Evolutionary conservation across 768 basidiomycete species (phyloP).

Genomic region (Russula lepida): DNA sequence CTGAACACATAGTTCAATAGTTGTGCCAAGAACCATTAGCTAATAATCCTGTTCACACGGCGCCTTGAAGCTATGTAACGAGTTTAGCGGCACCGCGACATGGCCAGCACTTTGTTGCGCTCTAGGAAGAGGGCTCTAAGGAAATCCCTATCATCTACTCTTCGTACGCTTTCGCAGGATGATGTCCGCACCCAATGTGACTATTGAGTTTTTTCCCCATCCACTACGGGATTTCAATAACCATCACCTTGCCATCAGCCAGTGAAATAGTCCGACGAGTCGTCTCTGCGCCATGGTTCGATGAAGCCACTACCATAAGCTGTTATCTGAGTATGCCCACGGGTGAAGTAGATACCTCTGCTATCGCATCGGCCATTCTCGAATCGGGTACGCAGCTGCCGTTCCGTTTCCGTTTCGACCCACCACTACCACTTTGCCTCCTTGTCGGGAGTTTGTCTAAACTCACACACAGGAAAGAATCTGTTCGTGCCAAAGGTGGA

Average conservation of each 20-base stretch:
- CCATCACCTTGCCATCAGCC: conserved; percentile 29
- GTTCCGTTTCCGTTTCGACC: neutral
- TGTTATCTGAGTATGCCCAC: conserved; percentile 78
- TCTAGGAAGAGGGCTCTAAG: conserved; percentile 50
- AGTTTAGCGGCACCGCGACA: no score
- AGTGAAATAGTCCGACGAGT: conserved; percentile 41
- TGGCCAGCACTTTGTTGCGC: neutral
- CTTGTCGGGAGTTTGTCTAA: neutral
- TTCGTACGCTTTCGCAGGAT: conserved; percentile 37
- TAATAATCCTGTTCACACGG: no score
- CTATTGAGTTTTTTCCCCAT: neutral
- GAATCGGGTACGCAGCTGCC: conserved; percentile 36
- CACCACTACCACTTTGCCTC: neutral
- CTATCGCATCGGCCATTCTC: conserved; percentile 46
- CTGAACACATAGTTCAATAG: neutral
- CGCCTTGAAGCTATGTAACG: no score
- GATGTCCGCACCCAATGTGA: conserved; percentile 56
- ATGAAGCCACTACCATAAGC: conserved; percentile 43
- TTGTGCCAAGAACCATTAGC: no score
- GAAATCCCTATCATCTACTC: conserved; percentile 37
- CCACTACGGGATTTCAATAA: conserved; percentile 4
- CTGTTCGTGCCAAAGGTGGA: conserved; percentile 64
- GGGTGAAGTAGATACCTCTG: conserved; percentile 56
- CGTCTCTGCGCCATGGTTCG: conserved; percentile 44
- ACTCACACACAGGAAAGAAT: conserved; percentile 40